Base-by-base conservation (phyloP, 129 eudicot genomes). In the Pittosporum tobira region DNA sequence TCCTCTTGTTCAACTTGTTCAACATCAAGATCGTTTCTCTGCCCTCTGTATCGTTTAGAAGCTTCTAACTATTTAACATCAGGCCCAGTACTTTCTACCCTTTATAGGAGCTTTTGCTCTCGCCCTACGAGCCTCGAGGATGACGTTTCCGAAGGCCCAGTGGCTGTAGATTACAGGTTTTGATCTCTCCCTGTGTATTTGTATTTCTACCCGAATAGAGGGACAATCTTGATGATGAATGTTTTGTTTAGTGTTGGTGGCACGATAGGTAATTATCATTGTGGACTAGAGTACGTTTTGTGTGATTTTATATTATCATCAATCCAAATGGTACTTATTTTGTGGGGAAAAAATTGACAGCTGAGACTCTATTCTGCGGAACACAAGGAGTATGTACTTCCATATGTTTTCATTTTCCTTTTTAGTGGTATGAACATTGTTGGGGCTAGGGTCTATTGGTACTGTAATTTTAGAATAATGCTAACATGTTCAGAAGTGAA, bases 141-240 rank as follows among this genome's bases (percentile, higher is more conserved):
- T 7, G 71, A 47, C 46, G 44, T 21, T 13, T 63, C 79, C 66
- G 73, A 73, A 51, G 84, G 79, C n/a, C 93, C 93, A 15, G 73
- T 79, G 42, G 34, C 91, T 40, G 57, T 82, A 54, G 91, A 87
- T 74, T 79, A 87, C 82, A 58, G 84, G 95, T 83, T 44, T 42
- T 11, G 3, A 23, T 22, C 18, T 22, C 16, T 28, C 2, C 22
- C 23, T 47, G 0, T 6, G 22, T 2, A 8, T 59, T 5, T 8
- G 1, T 24, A 16, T 36, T 2, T 45, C 0, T 14, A 14, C 38
- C n/a, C 12, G 38, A 38, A 5, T 50, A 11, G 16, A 5, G 52
- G 16, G 15, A 30, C 23, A 13, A 11, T 21, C 30, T 25, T 66
- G 21, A 65, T 59, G 14, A 47, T 4, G 45, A 3, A 21, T 21